Percentiles rank a stretch among this genome's conserved stretches.
Conservation (phyloP, 495 filamentous ascomycete genomes). For the Diplogelasinospora grovesii region DNA sequence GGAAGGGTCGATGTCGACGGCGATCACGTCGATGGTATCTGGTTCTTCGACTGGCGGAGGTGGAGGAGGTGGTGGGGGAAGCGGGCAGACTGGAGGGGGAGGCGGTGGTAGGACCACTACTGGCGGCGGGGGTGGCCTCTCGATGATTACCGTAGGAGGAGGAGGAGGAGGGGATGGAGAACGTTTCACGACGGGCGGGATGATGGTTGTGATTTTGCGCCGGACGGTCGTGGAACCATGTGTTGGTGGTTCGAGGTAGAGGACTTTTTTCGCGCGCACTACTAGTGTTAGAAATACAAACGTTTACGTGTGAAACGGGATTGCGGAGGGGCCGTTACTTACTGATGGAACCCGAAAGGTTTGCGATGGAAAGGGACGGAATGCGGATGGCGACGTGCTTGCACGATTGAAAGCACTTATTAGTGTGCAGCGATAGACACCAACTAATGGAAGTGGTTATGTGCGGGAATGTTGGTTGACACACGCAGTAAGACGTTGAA, state of each 20-base stretch:
- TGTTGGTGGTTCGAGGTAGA: conserved; percentile 39
- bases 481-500: too few relatives aligned
- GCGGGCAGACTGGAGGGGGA: conserved; percentile 14
- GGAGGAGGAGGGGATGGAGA: too few relatives aligned
- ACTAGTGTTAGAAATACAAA: too few relatives aligned
- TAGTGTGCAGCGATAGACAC: too few relatives aligned
- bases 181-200: conserved; percentile 31
- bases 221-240: conserved; percentile 32
- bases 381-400: too few relatives aligned
- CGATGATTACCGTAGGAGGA: conserved; percentile 24
- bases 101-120: conserved; percentile 19
- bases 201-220: conserved; percentile 36
- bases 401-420: too few relatives aligned
- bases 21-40: conserved; percentile 44
- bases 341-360: too few relatives aligned
- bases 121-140: conserved; percentile 24
- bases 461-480: too few relatives aligned
- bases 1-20: conserved; percentile 43
- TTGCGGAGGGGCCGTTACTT: too few relatives aligned
- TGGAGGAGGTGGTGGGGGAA: conserved; percentile 19
- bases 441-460: too few relatives aligned
- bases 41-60: conserved; percentile 19
- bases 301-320: too few relatives aligned
- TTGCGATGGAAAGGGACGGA: too few relatives aligned
- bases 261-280: conserved; percentile 31